Evolutionary conservation across 495 filamentous ascomycete genomes (phyloP).

Genomic region (Tuber indicum): DNA sequence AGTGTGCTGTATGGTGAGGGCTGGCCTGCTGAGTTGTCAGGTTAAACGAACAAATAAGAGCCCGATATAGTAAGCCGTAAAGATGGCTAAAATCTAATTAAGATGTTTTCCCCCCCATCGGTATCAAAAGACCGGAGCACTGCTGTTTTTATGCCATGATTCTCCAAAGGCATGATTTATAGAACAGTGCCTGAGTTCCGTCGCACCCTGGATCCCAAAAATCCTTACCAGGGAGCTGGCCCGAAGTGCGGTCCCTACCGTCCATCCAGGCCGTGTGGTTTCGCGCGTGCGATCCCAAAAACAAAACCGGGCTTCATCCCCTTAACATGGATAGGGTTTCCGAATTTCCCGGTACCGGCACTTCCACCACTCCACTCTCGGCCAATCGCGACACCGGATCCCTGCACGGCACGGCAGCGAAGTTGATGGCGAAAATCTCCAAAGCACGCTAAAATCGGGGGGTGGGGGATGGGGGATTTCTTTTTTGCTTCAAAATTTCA

Average conservation of each 20-base stretch:
- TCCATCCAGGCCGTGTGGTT: background rate
- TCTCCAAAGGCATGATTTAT: background rate
- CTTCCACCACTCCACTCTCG: too few relatives aligned
- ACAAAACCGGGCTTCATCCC: background rate
- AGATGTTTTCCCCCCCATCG: too few relatives aligned
- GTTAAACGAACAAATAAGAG: background rate
- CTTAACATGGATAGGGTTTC: background rate
- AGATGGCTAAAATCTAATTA: too few relatives aligned
- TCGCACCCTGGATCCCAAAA: background rate
- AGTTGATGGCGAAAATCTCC: too few relatives aligned
- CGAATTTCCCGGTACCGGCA: background rate
- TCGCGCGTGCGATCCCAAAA: background rate
- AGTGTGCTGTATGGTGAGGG: background rate
- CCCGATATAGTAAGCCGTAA: background rate
- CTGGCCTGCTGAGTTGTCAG: background rate
- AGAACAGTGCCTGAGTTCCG: too few relatives aligned
- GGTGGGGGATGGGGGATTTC: too few relatives aligned
- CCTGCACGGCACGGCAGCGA: too few relatives aligned
- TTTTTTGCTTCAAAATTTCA: too few relatives aligned
- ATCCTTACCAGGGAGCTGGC: background rate
- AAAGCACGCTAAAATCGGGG: too few relatives aligned
- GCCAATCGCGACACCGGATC: too few relatives aligned
- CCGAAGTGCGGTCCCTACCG: background rate
- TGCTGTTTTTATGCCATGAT: background rate
- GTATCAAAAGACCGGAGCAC: too few relatives aligned